Percentiles rank a stretch among this genome's conserved stretches.
phyloP scores from a whole-genome alignment of 2,329 filamentous ascomycete species.

The Rhinocladiella mackenziei region DNA sequence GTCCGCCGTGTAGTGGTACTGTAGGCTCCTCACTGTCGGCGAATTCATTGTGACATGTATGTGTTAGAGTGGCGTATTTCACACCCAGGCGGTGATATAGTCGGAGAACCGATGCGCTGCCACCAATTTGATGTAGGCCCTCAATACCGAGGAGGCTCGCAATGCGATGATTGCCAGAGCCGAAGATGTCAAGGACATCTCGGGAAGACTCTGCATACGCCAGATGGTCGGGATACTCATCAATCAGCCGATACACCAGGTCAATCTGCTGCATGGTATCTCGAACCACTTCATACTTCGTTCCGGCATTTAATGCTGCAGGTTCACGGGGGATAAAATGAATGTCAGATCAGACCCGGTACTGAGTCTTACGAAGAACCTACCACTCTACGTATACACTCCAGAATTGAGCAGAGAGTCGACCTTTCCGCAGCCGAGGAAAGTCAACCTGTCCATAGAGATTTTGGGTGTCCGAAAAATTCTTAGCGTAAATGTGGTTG shows the following conservation, averaged over 20 bases:
- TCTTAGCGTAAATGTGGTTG: background rate
- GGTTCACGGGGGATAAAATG: too few relatives aligned
- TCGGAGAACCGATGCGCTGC: constrained; percentile 29
- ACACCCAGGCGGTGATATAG: constrained; percentile 29
- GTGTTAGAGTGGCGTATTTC: constrained; percentile 30
- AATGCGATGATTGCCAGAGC: too few relatives aligned
- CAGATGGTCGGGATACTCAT: background rate
- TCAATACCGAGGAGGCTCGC: constrained; percentile 31
- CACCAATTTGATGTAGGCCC: constrained; percentile 32
- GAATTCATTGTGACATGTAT: constrained; percentile 33
- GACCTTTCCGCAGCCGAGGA: background rate
- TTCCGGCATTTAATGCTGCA: background rate
- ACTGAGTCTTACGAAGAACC: background rate
- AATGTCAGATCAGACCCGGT: too few relatives aligned
- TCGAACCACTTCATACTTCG: background rate
- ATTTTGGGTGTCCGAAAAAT: background rate
- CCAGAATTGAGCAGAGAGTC: background rate
- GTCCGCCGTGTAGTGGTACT: too few relatives aligned
- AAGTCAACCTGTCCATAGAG: background rate
- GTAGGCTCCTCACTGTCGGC: too few relatives aligned
- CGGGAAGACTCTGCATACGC: background rate
- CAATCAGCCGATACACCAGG: background rate
- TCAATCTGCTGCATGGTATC: background rate
- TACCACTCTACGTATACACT: background rate
- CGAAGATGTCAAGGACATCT: background rate